A percentile compares a stretch with the other conserved stretches of the same genome.
phyloP scores from a whole-genome alignment of 2,329 filamentous ascomycete genomes.

The Xylaria hypoxylon region DNA sequence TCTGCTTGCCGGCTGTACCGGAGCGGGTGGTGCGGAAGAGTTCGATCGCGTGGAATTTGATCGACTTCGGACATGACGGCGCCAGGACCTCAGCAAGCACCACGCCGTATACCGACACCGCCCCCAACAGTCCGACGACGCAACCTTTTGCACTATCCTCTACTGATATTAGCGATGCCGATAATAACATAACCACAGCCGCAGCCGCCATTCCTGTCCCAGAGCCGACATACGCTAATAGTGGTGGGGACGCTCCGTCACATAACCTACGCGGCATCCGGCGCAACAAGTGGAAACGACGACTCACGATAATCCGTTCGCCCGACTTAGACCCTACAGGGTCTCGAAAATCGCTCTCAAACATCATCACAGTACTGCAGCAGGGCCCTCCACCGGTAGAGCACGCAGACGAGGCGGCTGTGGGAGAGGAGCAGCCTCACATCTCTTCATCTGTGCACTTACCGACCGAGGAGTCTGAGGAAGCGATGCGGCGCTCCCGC shows the following conservation, averaged over 20 bases:
- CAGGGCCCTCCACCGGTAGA: slow-evolving; percentile 20
- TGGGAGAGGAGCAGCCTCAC: slow-evolving; percentile 9
- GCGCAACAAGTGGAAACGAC: slow-evolving; percentile 6
- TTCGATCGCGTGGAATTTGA: slow-evolving; percentile 45
- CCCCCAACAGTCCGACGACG: slow-evolving; percentile 31
- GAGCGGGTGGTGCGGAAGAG: slow-evolving; percentile 28
- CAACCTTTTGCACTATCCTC: slow-evolving; percentile 16
- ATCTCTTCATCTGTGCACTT: slow-evolving; percentile 38
- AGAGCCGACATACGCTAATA: slow-evolving; percentile 2
- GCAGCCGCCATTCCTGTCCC: slow-evolving; percentile 23
- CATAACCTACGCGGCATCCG: not conserved
- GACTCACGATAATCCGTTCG: not conserved
- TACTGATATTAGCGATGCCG: not conserved
- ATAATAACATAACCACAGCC: not conserved
- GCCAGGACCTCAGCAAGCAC: slow-evolving; percentile 12
- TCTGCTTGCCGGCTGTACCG: slow-evolving; percentile 26
- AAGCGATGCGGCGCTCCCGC: slow-evolving; percentile 56
- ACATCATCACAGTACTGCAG: slow-evolving; percentile 33
- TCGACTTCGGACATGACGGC: slow-evolving; percentile 40
- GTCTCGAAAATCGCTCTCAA: slow-evolving; percentile 34
- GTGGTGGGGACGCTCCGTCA: not conserved
- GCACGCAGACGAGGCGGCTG: not conserved
- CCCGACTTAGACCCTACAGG: not conserved
- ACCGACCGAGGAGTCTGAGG: slow-evolving; percentile 46
- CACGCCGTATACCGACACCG: slow-evolving; percentile 19